These are phyloP conservation scores for Benincasa hispida DNA, from an alignment of 306 rosid species.

Conservation along the genomic window DNA sequence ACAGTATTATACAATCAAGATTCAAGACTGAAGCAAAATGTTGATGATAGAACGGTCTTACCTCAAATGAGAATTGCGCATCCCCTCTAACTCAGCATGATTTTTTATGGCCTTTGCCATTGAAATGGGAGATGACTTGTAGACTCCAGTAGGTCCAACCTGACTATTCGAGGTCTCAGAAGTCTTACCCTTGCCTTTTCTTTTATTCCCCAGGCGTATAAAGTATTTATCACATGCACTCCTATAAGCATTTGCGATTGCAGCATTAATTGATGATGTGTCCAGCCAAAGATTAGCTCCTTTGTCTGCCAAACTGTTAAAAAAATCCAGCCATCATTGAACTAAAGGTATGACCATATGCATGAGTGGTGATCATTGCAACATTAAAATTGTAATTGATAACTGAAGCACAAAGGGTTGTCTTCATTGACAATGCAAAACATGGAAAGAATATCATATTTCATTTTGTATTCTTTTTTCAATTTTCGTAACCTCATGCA, in stretches of 20 bases:
- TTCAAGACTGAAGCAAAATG: not conserved
- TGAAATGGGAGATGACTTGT: conserved; percentile 53
- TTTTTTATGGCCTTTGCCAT: conserved; percentile 82
- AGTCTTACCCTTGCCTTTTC: conserved; percentile 24
- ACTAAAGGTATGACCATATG: not conserved
- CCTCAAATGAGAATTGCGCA: conserved; percentile 80
- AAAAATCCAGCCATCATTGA: not conserved
- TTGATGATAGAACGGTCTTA: conserved; percentile 13
- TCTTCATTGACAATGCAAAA: not conserved
- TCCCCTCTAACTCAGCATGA: conserved; percentile 73
- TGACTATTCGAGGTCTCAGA: conserved; percentile 27
- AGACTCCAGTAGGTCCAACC: conserved; percentile 34
- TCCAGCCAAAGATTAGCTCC: conserved; percentile 73
- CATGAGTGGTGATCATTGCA: not conserved
- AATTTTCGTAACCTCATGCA: not conserved
- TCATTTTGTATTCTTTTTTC: not conserved
- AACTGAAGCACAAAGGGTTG: not conserved
- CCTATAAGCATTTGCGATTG: conserved; percentile 61
- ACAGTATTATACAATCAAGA: not conserved
- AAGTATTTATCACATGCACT: conserved; percentile 52
- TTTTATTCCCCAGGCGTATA: conserved; percentile 26
- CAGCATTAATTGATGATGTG: conserved; percentile 78
- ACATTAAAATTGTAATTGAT: not conserved
- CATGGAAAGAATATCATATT: not conserved
- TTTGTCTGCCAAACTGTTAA: conserved; percentile 63